phyloP scores from a whole-genome alignment of 2,329 filamentous ascomycete genomes.

The Chaetoscypha palmicola region DNA sequence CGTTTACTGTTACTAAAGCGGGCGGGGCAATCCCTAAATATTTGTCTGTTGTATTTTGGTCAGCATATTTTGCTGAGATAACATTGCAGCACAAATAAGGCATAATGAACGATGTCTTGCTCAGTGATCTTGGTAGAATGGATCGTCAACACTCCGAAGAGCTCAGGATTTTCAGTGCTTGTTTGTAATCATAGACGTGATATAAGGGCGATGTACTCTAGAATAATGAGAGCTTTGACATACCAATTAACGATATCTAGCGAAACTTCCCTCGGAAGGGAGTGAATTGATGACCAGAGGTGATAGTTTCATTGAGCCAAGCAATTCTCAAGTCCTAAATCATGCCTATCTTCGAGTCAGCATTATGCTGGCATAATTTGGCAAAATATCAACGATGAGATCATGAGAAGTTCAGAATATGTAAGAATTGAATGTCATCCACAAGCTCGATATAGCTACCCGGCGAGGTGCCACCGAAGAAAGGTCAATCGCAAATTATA shows the following conservation, averaged over 20 bases:
- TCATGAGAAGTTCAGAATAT: conserved; percentile 73
- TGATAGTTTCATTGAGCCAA: too few species aligned
- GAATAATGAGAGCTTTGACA: too few species aligned
- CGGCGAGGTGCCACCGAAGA: conserved; percentile 78
- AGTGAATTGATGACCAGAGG: neutral
- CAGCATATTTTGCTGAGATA: neutral
- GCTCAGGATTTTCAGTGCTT: conserved; percentile 35
- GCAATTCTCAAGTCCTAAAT: conserved; percentile 8
- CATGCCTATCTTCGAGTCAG: conserved; percentile 16
- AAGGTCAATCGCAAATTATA: conserved; percentile 99
- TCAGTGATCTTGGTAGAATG: conserved; percentile 35
- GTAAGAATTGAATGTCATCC: conserved; percentile 95
- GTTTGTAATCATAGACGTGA: conserved; percentile 32
- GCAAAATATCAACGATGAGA: neutral
- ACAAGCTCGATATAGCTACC: conserved; percentile 69
- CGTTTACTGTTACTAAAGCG: too few species aligned
- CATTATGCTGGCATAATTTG: neutral
- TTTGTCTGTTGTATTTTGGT: too few species aligned
- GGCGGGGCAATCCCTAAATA: too few species aligned
- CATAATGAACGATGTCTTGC: conserved; percentile 13
- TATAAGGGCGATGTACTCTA: too few species aligned
- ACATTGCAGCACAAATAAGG: neutral
- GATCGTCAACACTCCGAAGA: conserved; percentile 28
- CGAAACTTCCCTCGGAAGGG: too few species aligned
- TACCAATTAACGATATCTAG: too few species aligned